A percentile compares a stretch with the other conserved stretches of the same genome.
Conservation (phyloP, 306 rosid species). For the Rosa persica region DNA sequence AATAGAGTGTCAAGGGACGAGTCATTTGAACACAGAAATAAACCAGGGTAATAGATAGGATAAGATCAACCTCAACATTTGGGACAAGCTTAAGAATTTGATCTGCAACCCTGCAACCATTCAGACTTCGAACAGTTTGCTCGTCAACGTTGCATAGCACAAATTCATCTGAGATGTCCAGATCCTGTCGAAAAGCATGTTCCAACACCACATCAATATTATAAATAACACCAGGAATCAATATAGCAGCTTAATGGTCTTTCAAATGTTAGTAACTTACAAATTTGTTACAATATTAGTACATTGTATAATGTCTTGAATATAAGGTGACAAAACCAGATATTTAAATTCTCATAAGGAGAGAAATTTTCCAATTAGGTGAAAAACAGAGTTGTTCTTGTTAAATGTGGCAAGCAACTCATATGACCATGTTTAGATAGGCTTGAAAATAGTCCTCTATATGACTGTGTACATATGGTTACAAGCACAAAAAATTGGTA, state of each 20-base stretch:
- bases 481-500: not conserved
- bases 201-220: conserved; percentile 22
- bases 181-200: conserved; percentile 54
- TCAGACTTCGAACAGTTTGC: conserved; percentile 91
- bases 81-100: conserved; percentile 98
- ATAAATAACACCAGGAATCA: conserved; percentile 23
- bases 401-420: no score
- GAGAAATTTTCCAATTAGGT: not conserved
- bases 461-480: not conserved
- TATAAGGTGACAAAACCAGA: not conserved
- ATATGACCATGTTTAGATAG: not conserved
- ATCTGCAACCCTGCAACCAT: conserved; percentile 98
- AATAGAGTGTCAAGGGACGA: conserved; percentile 31
- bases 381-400: not conserved
- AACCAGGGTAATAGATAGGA: conserved; percentile 26
- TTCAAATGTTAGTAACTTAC: not conserved
- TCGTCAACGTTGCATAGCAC: conserved; percentile 76
- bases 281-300: not conserved
- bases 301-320: not conserved
- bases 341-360: not conserved
- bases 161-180: conserved; percentile 77
- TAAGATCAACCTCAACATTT: conserved; percentile 68
- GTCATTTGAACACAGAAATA: conserved; percentile 26
- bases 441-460: not conserved
- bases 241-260: conserved; percentile 19